Evolutionary conservation across 495 filamentous ascomycete species (phyloP).

Genomic region (Paragyromitra xinjiangensis): DNA sequence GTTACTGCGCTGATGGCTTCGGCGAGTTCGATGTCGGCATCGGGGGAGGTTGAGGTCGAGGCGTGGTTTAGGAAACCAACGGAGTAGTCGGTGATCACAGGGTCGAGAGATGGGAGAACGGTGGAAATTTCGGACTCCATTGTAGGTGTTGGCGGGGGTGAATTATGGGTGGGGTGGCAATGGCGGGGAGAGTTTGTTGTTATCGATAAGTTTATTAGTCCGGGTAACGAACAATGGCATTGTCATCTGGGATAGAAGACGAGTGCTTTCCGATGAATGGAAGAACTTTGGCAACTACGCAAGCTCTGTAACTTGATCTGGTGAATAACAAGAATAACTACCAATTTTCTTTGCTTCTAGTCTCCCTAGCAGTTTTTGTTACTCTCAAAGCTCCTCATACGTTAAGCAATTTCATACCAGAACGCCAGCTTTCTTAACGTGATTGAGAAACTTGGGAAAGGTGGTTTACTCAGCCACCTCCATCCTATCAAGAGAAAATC

Average conservation of each 20-base stretch:
- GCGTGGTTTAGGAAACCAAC: conserved; percentile 94
- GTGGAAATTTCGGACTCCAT: conserved; percentile 95
- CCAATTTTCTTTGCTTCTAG: too few species aligned
- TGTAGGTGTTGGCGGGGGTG: conserved; percentile 24
- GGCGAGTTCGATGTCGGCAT: conserved; percentile 73
- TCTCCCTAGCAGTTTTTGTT: too few species aligned
- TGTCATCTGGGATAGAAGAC: not conserved
- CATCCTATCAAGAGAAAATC: too few species aligned
- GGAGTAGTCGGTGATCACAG: conserved; percentile 89
- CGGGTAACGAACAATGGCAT: conserved; percentile 24
- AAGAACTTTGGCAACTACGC: not conserved
- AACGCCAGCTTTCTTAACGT: too few species aligned
- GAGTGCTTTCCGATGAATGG: conserved; percentile 16
- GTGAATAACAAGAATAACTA: too few species aligned
- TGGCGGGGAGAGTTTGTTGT: conserved; percentile 33
- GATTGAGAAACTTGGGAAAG: too few species aligned
- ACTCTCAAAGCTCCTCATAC: too few species aligned
- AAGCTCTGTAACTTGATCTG: too few species aligned
- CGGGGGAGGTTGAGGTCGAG: conserved; percentile 79
- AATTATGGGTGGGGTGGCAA: conserved; percentile 23
- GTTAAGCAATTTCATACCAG: too few species aligned
- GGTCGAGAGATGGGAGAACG: conserved; percentile 87
- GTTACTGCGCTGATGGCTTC: conserved; percentile 87
- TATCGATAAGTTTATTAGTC: conserved; percentile 28
- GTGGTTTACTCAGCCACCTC: too few species aligned